phyloP scores from a whole-genome alignment of 169 alveolate genomes.

The Cryptosporidium viatorum region DNA sequence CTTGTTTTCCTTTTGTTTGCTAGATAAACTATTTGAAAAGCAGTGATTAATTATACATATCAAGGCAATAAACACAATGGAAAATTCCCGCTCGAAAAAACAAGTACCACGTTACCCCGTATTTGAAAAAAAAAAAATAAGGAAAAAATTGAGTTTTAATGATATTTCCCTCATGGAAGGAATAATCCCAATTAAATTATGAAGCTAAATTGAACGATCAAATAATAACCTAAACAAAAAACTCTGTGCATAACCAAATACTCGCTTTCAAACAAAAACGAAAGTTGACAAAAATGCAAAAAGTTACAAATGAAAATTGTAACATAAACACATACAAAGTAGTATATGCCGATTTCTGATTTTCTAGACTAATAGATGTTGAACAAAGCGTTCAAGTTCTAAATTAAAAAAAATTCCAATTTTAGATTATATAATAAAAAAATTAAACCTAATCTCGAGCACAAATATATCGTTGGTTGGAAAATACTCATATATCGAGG shows the following conservation, averaged over 20 bases:
- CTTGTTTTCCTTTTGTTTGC: background rate
- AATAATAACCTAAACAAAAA: no score
- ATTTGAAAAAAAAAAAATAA: background rate
- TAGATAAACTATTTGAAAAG: background rate
- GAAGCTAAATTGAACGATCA: background rate
- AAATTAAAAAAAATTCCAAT: background rate
- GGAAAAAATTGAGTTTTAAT: no score
- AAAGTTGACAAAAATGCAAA: background rate
- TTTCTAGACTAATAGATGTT: background rate
- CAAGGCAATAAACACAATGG: background rate
- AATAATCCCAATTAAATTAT: background rate
- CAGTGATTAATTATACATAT: background rate
- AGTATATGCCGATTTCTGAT: conserved; percentile 12
- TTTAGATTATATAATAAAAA: conserved; percentile 24
- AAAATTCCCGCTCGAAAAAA: background rate
- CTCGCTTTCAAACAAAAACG: no score
- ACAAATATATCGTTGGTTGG: conserved; percentile 21
- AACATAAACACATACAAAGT: background rate
- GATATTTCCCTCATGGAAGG: background rate
- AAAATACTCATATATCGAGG: conserved; percentile 33
- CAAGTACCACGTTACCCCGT: background rate
- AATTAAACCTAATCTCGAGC: conserved; percentile 47
- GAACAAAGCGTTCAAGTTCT: conserved; percentile 13
- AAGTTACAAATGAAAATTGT: background rate
- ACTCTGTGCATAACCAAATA: no score